These are phyloP conservation scores for Oryza coarctata DNA, from an alignment of 176 grass and related monocot genomes.

Conservation along the genomic window DNA sequence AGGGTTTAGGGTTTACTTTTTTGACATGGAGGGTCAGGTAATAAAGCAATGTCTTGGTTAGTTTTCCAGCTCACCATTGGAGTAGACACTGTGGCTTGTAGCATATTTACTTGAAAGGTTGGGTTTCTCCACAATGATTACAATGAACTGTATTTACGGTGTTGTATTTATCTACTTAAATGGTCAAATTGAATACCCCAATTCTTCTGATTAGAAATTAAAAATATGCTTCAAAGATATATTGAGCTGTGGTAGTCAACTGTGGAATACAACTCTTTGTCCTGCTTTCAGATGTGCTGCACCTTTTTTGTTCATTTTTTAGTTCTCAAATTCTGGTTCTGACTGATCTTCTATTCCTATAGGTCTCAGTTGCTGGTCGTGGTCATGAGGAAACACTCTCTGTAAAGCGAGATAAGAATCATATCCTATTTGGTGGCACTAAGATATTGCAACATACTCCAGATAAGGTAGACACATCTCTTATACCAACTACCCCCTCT, in stretches of 20 bases:
- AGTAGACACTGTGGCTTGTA: not conserved
- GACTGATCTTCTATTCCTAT: conserved; percentile 39
- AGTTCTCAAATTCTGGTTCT: conserved; percentile 15
- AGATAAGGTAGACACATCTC: conserved; percentile 69
- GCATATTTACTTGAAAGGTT: not conserved
- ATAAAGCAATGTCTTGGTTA: not conserved
- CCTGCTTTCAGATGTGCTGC: not conserved
- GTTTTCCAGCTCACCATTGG: not conserved
- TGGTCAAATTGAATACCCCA: not conserved
- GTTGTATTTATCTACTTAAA: not conserved
- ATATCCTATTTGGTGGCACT: conserved; percentile 97
- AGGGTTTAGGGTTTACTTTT: not conserved
- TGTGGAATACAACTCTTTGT: not conserved
- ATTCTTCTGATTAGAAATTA: not conserved
- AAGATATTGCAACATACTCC: conserved; percentile 98
- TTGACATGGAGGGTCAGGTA: not conserved
- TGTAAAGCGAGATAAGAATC: conserved; percentile 95
- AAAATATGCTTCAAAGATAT: conserved; percentile 11
- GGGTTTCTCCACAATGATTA: not conserved
- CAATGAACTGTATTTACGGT: conserved; percentile 10
- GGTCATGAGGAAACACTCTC: conserved; percentile 79
- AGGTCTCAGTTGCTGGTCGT: conserved; percentile 77
- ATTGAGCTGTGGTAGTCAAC: not conserved
- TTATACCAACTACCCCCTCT: not conserved
- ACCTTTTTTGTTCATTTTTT: conserved; percentile 33